Evolutionary conservation across 208 protist genomes (phyloP), one percentile per base, ranked within the genome.

Genomic region (Paratrypanosoma confusum): DNA sequence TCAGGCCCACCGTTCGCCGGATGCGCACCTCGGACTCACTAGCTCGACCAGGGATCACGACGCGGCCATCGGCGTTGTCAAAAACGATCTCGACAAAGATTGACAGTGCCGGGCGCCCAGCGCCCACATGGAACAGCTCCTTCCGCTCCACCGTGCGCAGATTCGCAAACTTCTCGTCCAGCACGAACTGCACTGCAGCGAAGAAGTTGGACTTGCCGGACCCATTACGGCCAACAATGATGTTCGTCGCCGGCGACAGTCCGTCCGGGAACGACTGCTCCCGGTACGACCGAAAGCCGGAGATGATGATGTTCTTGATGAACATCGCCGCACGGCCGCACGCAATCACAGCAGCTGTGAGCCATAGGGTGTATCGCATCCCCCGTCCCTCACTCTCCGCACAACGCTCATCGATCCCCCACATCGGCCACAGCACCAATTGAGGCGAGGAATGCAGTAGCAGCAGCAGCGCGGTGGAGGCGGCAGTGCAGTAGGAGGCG

Each of bases 71-170:
- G 2, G 57, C 71, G 62, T 99, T 99, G 66, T 99, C 97, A 57
- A 99, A 98, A 3, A 93, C 63, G 48, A 99, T 96, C 62, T 99
- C 96, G 5, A 99, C 97, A 80, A 89, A 98, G 39, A 97, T 95
- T 8, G 80, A 84, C 17, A 98, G 70, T 1, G 92, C 60, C 1
- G 78, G 57, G 6, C 68, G 57, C 10, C 90, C 93, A 44, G 80
- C 81, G 16, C 86, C 89, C 7, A 95, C 92, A 55, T 98, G 96
- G 11, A 99, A 88, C 5, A 99, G 65, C 25, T 83, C 78, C 61
- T 96, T 85, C 5, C 96, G 67, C 13, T 98, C 95, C 20, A 85
- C 75, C 1, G 76, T 50, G n/a, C 76, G 59, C 5, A 97, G 50
- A 29, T 71, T 91, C 13, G 56, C 57, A 51, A 79, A 96, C 35